These are phyloP conservation scores for Logfia minima DNA, from an alignment of 129 eudicot species.

Conservation along the genomic window DNA sequence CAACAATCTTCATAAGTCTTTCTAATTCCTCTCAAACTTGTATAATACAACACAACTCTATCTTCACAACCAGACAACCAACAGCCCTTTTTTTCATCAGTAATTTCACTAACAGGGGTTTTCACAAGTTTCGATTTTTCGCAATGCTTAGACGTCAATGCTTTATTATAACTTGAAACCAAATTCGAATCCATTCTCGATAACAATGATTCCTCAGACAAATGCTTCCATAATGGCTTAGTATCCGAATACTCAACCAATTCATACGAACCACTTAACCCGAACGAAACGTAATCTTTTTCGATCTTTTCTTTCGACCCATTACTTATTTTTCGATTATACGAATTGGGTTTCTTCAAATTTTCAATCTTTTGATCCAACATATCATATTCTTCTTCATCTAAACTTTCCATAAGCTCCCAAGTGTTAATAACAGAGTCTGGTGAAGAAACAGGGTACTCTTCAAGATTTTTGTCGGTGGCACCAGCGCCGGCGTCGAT, in stretches of 20 bases:
- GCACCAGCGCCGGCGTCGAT: conserved; percentile 26
- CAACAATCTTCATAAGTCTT: conserved; percentile 89
- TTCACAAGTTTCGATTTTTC: conserved; percentile 6
- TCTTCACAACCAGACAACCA: conserved; percentile 52
- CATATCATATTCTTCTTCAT: conserved; percentile 40
- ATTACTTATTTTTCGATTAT: conserved; percentile 12
- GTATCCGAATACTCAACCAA: conserved; percentile 54
- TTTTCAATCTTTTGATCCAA: conserved; percentile 3
- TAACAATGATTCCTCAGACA: conserved; percentile 79
- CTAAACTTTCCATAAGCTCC: conserved; percentile 98
- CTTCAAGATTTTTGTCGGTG: conserved; percentile 19
- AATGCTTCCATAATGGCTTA: conserved; percentile 93
- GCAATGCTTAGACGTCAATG: conserved; percentile 40
- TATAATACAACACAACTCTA: conserved; percentile 71
- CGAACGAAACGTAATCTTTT: conserved; percentile 39
- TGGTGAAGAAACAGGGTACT: conserved; percentile 53
- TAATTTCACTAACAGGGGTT: background rate
- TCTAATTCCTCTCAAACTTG: conserved; percentile 90
- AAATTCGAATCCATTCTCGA: conserved; percentile 77
- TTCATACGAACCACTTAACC: conserved; percentile 45
- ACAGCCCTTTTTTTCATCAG: conserved; percentile 13
- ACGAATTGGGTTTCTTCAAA: conserved; percentile 17
- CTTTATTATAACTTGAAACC: conserved; percentile 57
- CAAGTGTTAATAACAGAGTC: conserved; percentile 94
- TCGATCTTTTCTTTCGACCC: conserved; percentile 33